Base-by-base conservation (phyloP, 2,329 filamentous ascomycete genomes). In the Fusarium phyllophilum region DNA sequence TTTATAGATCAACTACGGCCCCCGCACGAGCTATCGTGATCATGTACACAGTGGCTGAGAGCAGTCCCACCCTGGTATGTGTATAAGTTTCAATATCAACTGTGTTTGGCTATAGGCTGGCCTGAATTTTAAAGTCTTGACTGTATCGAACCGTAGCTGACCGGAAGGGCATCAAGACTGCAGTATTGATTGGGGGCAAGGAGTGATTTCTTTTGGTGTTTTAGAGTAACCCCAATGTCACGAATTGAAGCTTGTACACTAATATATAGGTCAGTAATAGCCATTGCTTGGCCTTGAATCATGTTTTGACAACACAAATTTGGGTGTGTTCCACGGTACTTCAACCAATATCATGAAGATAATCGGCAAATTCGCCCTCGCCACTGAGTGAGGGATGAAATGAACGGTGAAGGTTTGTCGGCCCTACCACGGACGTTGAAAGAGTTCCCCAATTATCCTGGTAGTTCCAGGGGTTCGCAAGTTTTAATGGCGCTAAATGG, bases 351-450 rank as follows among this genome's bases (percentile, higher is more conserved):
- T 51, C 24, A 41, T 45, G 29, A 51, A 31, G 49, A 29, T 8
- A 38, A 48, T 51, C 17, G 22, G 24, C 36, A 44, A 20, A 44
- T 22, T 51, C 26, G 33, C 17, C 46, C 55, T 66, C 48, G 58
- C 45, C 70, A 44, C 58, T 38, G 15, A 42, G 13, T 31, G 44
- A 66, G 26, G 51, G 26, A 52, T 59, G 41, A 49, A 70, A 70
- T 65, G 45, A 45, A 42, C 64, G 67, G 62, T 68, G 62, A 72
- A 66, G 48, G 36, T 52, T 60, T 58, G 51, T 55, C 71, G 71
- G 71, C 55, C 62, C 59, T 74, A 74, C 59, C 67, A 65, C 72
- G 72, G 72, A 55, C 67, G 20, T 65, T 60, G 57, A 31, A 56
- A 51, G 39, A 68, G 8, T 55, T 62, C 67, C 68, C 67, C 67